These are phyloP conservation scores for Prunus campanulata DNA, from an alignment of 306 rosid genomes.

Conservation along the genomic window DNA sequence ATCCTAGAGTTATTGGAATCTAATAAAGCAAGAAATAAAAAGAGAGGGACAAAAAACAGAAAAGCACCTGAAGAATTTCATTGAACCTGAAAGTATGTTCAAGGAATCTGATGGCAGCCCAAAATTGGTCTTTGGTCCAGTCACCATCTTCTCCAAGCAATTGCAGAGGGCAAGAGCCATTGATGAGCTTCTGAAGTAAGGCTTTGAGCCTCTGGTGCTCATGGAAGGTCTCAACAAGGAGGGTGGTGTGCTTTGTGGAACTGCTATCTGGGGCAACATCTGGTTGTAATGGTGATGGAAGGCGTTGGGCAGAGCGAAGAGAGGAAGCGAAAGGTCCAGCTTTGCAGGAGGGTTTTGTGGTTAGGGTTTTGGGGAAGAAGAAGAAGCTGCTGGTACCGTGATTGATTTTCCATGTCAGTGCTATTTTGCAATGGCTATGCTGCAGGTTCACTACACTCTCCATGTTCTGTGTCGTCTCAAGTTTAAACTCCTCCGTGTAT, in stretches of 20 bases:
- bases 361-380: slow-evolving; percentile 14
- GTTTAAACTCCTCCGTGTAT: not conserved
- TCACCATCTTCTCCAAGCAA: slow-evolving; percentile 54
- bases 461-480: not conserved
- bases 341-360: slow-evolving; percentile 17
- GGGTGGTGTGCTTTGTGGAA: slow-evolving; percentile 46
- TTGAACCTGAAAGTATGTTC: slow-evolving; percentile 41
- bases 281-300: slow-evolving; percentile 9
- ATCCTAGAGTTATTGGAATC: not conserved
- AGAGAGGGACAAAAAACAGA: not conserved
- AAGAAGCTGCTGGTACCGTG: not conserved
- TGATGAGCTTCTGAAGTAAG: slow-evolving; percentile 39
- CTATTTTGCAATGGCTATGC: slow-evolving; percentile 2
- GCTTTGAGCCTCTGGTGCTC: slow-evolving; percentile 39
- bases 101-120: slow-evolving; percentile 65
- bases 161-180: slow-evolving; percentile 35
- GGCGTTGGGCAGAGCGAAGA: slow-evolving; percentile 10
- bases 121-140: slow-evolving; percentile 59
- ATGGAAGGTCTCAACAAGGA: slow-evolving; percentile 50
- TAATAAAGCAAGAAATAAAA: not conserved
- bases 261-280: slow-evolving; percentile 11
- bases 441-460: not conserved
- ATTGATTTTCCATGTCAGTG: slow-evolving; percentile 3
- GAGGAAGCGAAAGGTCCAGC: slow-evolving; percentile 15
- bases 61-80: slow-evolving; percentile 50